These are phyloP conservation scores for Didymella arachidicola DNA, from an alignment of 2,329 filamentous ascomycete genomes.

Conservation along the genomic window DNA sequence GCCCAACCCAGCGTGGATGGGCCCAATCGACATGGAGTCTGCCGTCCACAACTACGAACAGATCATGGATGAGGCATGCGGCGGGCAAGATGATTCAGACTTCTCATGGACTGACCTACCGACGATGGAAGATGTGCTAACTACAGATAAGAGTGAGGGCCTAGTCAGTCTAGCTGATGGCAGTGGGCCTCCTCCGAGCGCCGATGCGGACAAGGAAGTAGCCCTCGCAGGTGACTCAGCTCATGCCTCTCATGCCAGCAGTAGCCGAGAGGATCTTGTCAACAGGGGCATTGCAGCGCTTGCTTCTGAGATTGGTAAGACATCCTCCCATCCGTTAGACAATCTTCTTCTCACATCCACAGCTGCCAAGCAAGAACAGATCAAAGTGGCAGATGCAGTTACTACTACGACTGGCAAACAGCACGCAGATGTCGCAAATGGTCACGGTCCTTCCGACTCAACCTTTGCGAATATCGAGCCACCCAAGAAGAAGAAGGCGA, in stretches of 20 bases:
- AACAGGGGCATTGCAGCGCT: neutral
- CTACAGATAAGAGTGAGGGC: neutral
- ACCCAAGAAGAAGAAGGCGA: constrained; percentile 16
- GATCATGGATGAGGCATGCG: constrained; percentile 11
- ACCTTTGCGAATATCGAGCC: neutral
- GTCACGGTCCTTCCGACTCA: neutral
- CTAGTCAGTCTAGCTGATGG: neutral
- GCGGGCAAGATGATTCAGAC: constrained; percentile 15
- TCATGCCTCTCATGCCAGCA: neutral
- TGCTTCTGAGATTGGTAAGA: neutral
- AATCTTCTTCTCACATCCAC: neutral
- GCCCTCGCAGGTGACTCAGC: too few species aligned
- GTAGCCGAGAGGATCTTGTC: neutral
- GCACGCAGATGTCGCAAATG: neutral
- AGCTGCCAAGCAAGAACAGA: neutral
- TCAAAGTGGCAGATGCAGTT: neutral
- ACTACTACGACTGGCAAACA: neutral
- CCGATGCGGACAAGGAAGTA: neutral
- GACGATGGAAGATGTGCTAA: neutral
- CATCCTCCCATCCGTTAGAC: neutral
- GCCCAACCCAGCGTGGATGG: constrained; percentile 17
- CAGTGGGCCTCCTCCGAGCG: neutral
- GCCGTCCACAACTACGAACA: constrained; percentile 8
- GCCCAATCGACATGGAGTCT: constrained; percentile 12
- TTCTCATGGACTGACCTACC: constrained; percentile 17